Evolutionary conservation across 2,329 filamentous ascomycete genomes (phyloP).

Genomic region (Microdochium bolleyi): DNA sequence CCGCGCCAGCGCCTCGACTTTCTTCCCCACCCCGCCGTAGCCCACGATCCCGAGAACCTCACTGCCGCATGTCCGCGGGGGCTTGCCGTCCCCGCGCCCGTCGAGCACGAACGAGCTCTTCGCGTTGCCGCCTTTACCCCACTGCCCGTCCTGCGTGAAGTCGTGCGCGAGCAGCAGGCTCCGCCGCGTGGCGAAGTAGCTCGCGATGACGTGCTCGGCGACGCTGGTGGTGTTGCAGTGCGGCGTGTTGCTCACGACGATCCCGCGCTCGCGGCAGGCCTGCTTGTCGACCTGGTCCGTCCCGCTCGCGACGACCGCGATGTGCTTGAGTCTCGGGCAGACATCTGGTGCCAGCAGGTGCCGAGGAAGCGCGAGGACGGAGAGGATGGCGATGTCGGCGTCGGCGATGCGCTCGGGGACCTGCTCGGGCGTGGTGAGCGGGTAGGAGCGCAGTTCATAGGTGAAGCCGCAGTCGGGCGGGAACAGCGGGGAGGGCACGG

Average conservation of each 20-base stretch:
- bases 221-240: slow-evolving; percentile 25
- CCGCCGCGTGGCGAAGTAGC: slow-evolving; percentile 32
- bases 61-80: slow-evolving; percentile 13
- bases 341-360: slow-evolving; percentile 13
- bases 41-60: slow-evolving; percentile 21
- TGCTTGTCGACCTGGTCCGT: slow-evolving; percentile 26
- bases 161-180: slow-evolving; percentile 21
- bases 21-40: slow-evolving; percentile 18
- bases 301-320: slow-evolving; percentile 26
- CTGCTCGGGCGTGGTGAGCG: slow-evolving; percentile 14
- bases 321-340: slow-evolving; percentile 20
- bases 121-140: slow-evolving; percentile 15
- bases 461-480: slow-evolving; percentile 19
- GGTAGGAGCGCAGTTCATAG: slow-evolving; percentile 17
- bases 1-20: slow-evolving; percentile 10
- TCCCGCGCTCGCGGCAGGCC: slow-evolving; percentile 20
- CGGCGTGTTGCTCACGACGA: slow-evolving; percentile 27
- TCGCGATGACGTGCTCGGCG: slow-evolving; percentile 37
- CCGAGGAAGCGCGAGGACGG: slow-evolving; percentile 19
- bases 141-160: slow-evolving; percentile 15
- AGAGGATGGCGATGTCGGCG: slow-evolving; percentile 27
- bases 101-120: slow-evolving; percentile 6
- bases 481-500: slow-evolving; percentile 14
- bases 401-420: slow-evolving; percentile 20
- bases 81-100: slow-evolving; percentile 8